Base-by-base conservation (phyloP, 2,329 filamentous ascomycete genomes). In the Teratosphaeriaceae sp. region DNA sequence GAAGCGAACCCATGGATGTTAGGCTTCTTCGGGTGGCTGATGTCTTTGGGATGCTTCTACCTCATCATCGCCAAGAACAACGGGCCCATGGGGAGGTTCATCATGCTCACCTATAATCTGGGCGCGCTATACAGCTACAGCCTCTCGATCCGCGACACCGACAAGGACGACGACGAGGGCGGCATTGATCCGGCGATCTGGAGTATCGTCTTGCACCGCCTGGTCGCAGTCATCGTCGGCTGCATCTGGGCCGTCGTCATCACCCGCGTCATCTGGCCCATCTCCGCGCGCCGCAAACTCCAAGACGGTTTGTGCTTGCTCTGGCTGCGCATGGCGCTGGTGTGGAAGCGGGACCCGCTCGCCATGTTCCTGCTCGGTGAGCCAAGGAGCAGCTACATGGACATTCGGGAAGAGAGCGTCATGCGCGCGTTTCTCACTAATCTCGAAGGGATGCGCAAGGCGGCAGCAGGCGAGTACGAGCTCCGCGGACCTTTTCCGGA, bases 61-160 rank as follows among this genome's bases (percentile, higher is more conserved):
- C 82, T 96, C 57, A 96, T 94, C 52, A 71, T 97, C 41, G 85
- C 83, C 21, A 76, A 81, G 58, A 83, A 84, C 34, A 90, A 90
- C 62, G 89, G 86, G 0, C 88, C 90, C 1, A 84, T 97, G 65
- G 90, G 89, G 31, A 82, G 92, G 40, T 97, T 96, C 60, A 92
- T 94, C 49, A 78, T 97, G 59, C 76, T 98, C 35, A 94, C 90
- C 1, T 98, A 97, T 72, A 98, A 98, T 59, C 81, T 98, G 33
- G 90, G 87, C 15, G 88, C 88, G 6, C 75, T 98, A 2, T 98
- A 98, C 62, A 88, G 89, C 8, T 98, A 97, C 66, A 92, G 86
- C 42, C 74, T 97, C 8, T 84, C 85, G 0, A 82, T 88, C 49
- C 77, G 78, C 48, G 88, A 94, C 37, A 58, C 88, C 37, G 83